Base-by-base conservation (phyloP, 2,329 filamentous ascomycete species). In the Penicillium italicum region DNA sequence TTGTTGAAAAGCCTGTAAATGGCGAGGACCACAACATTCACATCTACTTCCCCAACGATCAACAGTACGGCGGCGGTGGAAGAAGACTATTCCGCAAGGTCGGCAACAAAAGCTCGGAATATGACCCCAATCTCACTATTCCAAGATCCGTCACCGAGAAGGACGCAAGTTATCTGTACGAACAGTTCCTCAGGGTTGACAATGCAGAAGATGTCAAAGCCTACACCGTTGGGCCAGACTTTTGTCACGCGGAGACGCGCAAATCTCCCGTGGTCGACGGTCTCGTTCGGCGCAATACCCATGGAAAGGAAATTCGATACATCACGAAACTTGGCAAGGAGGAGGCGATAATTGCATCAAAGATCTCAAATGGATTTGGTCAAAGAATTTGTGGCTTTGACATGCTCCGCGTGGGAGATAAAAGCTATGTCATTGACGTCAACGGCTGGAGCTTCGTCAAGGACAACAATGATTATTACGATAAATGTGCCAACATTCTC, bases 371-470 rank as follows among this genome's bases (percentile, higher is more conserved):
- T 42, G 89, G 91, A 0, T 99, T 99, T 73, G 94, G 93, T 0
- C 94, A 99, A 73, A 82, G 91, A 52, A 92, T 99, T 3, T 99
- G 94, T 70, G 94, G 94, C 0, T 99, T 99, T 67, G 94, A 99
- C 71, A 81, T 99, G 57, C 80, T 99, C 54, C 87, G 95, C 28
- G 91, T 92, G 12, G 87, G 85, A 47, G 90, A 91, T 16, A 90
- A 90, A 72, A 97, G 93, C 71, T 99, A 91, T 74, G 94, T 99
- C 46, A 99, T 99, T 63, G 94, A 99, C 67, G 94, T 99, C 65
- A 99, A 99, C 72, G 94, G 94, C 12, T 99, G 95, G 95, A 97
- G 93, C 70, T 99, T 99, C 68, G 94, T 99, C 72, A 99, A 99
- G 73, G 95, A 99, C 72, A 99, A 99, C 67, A 93, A 97, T 60